These are phyloP conservation scores for Berberis thunbergii DNA, from an alignment of 164 flowering plant genomes.

Conservation along the genomic window DNA sequence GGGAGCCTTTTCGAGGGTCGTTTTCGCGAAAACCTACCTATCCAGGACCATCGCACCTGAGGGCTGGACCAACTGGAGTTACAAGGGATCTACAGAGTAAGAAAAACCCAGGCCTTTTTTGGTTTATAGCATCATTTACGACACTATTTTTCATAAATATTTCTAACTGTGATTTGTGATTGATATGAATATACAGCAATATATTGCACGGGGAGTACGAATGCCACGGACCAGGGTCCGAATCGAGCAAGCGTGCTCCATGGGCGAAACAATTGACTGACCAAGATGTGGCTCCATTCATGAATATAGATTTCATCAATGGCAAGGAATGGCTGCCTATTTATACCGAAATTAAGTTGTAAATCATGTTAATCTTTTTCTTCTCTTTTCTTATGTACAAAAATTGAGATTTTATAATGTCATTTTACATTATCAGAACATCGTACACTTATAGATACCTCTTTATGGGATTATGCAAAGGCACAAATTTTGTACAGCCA, in stretches of 20 bases:
- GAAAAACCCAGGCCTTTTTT: conserved; percentile 3
- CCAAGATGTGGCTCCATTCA: conserved; percentile 42
- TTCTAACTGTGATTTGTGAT: not conserved
- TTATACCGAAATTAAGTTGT: no score
- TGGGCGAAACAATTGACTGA: conserved; percentile 57
- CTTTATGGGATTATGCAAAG: no score
- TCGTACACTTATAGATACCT: no score
- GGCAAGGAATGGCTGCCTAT: conserved; percentile 76
- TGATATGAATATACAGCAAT: conserved; percentile 27
- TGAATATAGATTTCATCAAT: conserved; percentile 49
- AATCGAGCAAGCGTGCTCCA: conserved; percentile 18
- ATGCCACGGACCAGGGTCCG: conserved; percentile 69
- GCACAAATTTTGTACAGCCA: no score
- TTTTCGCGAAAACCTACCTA: conserved; percentile 66
- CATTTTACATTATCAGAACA: no score
- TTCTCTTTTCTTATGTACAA: no score
- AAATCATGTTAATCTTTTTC: no score
- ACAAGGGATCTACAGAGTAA: conserved; percentile 49
- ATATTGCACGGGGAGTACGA: conserved; percentile 55
- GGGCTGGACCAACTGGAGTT: conserved; percentile 92
- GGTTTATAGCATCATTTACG: not conserved
- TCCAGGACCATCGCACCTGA: conserved; percentile 58
- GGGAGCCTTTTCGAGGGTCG: conserved; percentile 56
- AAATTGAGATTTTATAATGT: no score
- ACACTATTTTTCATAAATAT: no score